Conservation (phyloP, 2,329 filamentous ascomycete genomes). For the Blastomyces percursus region DNA sequence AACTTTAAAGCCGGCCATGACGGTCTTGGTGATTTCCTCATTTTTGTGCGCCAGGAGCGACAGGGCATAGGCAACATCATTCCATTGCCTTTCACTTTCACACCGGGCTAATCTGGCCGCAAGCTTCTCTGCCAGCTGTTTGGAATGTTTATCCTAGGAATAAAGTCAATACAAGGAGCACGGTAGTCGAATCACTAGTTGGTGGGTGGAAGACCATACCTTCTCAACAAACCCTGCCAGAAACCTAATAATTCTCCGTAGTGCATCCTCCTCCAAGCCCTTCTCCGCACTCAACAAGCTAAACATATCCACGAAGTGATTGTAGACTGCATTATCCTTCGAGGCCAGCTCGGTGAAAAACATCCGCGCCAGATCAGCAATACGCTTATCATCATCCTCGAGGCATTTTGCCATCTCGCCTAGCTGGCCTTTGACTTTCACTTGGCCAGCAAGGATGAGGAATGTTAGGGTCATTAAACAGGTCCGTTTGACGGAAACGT, state of each 20-base stretch:
- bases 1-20: slow-evolving; percentile 45
- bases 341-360: slow-evolving; percentile 97
- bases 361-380: slow-evolving; percentile 89
- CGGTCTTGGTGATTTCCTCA: slow-evolving; percentile 36
- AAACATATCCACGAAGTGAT: slow-evolving; percentile 99
- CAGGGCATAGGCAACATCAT: slow-evolving; percentile 87
- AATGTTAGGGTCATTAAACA: slow-evolving; percentile 98
- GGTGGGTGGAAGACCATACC: slow-evolving; percentile 42
- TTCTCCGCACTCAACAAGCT: slow-evolving; percentile 76
- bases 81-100: slow-evolving; percentile 92
- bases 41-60: slow-evolving; percentile 68
- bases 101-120: slow-evolving; percentile 75
- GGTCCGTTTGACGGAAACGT: slow-evolving; percentile 86
- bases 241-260: slow-evolving; percentile 82
- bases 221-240: slow-evolving; percentile 94
- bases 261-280: slow-evolving; percentile 69
- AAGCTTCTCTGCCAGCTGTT: slow-evolving; percentile 84
- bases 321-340: slow-evolving; percentile 98
- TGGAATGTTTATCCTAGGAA: slow-evolving; percentile 83
- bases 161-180: background rate
- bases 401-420: slow-evolving; percentile 99
- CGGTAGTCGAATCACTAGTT: background rate
- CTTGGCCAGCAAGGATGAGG: slow-evolving; percentile 89
- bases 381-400: slow-evolving; percentile 88
- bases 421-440: slow-evolving; percentile 97